Evolutionary conservation across 1,284 basidiomycete genomes (phyloP).

Genomic region (Paramarasmius palmivorus): DNA sequence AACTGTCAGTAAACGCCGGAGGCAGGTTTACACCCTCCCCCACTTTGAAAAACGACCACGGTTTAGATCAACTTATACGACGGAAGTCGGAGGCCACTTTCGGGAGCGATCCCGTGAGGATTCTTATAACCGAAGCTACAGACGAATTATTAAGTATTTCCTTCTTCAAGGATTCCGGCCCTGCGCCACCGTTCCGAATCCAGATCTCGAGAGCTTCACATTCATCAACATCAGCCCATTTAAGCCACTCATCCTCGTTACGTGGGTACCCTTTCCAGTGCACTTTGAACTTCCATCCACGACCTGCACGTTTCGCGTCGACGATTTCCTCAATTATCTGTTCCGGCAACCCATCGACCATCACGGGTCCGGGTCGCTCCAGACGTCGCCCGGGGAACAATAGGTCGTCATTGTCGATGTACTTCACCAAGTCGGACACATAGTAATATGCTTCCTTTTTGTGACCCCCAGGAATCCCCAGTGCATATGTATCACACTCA

Average conservation of each 20-base stretch:
- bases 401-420: slow-evolving; percentile 9
- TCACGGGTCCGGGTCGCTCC: background rate
- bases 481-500: slow-evolving; percentile 1
- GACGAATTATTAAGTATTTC: no score
- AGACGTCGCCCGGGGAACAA: slow-evolving; percentile 5
- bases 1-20: no score
- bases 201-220: slow-evolving; percentile 14
- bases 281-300: slow-evolving; percentile 5
- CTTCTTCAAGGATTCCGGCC: background rate
- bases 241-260: slow-evolving; percentile 13
- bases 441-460: slow-evolving; percentile 17
- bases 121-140: no score
- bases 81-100: no score
- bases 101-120: no score
- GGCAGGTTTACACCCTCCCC: no score
- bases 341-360: background rate
- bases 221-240: slow-evolving; percentile 16
- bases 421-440: slow-evolving; percentile 10
- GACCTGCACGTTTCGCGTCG: background rate
- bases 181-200: background rate
- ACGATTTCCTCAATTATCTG: background rate
- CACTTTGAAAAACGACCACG: no score
- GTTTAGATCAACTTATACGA: no score
- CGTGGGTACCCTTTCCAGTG: slow-evolving; percentile 10
- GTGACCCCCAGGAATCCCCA: slow-evolving; percentile 11